A percentile compares a stretch with the other conserved stretches of the same genome.
These are phyloP conservation scores for Pezicula carpinea DNA, from an alignment of 2,329 filamentous ascomycete genomes.

Conservation along the genomic window DNA sequence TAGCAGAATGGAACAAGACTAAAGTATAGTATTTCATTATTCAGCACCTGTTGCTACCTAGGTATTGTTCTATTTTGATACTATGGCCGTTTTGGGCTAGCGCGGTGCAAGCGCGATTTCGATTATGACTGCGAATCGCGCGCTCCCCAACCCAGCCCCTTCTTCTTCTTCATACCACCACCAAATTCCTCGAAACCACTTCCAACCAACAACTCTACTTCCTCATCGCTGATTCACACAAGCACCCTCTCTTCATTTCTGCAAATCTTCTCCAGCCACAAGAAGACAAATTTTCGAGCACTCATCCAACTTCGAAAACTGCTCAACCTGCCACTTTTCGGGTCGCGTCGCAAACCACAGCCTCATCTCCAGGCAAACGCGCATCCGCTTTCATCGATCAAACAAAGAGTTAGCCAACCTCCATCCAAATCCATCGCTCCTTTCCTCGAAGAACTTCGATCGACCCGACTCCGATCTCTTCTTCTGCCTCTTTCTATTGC, in stretches of 20 bases:
- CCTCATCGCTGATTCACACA: background rate
- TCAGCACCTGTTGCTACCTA: too few species aligned
- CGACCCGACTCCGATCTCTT: conserved; percentile 18
- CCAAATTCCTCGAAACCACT: conserved; percentile 3
- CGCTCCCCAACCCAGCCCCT: too few species aligned
- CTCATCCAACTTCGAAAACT: conserved; percentile 24
- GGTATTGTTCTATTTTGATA: too few species aligned
- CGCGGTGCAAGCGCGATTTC: too few species aligned
- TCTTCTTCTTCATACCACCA: background rate
- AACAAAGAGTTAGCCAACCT: conserved; percentile 24
- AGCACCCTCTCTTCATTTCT: background rate
- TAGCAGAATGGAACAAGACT: too few species aligned
- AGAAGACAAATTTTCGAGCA: conserved; percentile 10
- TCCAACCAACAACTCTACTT: background rate
- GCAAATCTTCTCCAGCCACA: conserved; percentile 10
- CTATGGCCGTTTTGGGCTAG: too few species aligned
- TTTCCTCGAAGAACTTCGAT: conserved; percentile 13
- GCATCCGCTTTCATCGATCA: conserved; percentile 13
- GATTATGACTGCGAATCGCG: too few species aligned
- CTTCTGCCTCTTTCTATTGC: conserved; percentile 22
- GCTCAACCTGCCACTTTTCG: conserved; percentile 20
- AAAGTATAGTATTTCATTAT: too few species aligned
- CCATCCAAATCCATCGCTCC: conserved; percentile 15
- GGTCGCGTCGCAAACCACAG: conserved; percentile 21
- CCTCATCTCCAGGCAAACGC: conserved; percentile 19